These are phyloP conservation scores for Ustilago shanxiensis DNA, from an alignment of 1,284 basidiomycete genomes.

Conservation along the genomic window DNA sequence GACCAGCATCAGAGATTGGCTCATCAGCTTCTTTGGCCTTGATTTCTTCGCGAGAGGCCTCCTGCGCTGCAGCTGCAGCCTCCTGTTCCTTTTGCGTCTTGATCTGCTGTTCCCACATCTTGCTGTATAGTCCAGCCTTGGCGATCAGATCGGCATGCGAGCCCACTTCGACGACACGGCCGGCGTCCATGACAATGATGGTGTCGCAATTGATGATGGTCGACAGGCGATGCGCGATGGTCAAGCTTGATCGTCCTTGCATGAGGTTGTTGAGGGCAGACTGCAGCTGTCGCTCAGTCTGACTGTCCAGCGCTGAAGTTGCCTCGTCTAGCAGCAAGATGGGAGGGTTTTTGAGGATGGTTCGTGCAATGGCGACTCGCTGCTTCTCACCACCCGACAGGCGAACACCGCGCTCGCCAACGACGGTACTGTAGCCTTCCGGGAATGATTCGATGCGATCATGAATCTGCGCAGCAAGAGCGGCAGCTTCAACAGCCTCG, in stretches of 20 bases:
- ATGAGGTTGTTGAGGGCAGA: conserved; percentile 64
- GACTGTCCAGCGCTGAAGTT: conserved; percentile 73
- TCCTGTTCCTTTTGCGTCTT: conserved; percentile 67
- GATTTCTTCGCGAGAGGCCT: conserved; percentile 17
- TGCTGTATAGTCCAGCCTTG: conserved; percentile 55
- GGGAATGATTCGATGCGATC: conserved; percentile 75
- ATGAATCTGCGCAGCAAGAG: conserved; percentile 67
- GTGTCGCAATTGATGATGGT: conserved; percentile 69
- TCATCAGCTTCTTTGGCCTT: conserved; percentile 7
- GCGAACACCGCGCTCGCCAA: conserved; percentile 84
- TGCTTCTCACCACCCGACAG: conserved; percentile 80
- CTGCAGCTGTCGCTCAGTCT: conserved; percentile 66
- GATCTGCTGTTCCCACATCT: conserved; percentile 69
- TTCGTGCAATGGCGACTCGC: conserved; percentile 86
- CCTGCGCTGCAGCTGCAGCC: conserved; percentile 45
- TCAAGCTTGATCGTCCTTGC: conserved; percentile 67
- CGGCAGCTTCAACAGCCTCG: conserved; percentile 61
- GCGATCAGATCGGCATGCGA: conserved; percentile 65
- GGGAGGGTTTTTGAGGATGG: conserved; percentile 86
- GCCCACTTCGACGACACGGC: conserved; percentile 61
- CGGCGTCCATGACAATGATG: conserved; percentile 64
- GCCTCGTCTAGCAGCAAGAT: conserved; percentile 86
- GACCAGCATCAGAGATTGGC: not conserved
- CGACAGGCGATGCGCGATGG: conserved; percentile 68
- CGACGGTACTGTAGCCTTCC: conserved; percentile 80